These are phyloP conservation scores for Sporothrix globosa DNA, from an alignment of 2,329 filamentous ascomycete species.

Conservation along the genomic window DNA sequence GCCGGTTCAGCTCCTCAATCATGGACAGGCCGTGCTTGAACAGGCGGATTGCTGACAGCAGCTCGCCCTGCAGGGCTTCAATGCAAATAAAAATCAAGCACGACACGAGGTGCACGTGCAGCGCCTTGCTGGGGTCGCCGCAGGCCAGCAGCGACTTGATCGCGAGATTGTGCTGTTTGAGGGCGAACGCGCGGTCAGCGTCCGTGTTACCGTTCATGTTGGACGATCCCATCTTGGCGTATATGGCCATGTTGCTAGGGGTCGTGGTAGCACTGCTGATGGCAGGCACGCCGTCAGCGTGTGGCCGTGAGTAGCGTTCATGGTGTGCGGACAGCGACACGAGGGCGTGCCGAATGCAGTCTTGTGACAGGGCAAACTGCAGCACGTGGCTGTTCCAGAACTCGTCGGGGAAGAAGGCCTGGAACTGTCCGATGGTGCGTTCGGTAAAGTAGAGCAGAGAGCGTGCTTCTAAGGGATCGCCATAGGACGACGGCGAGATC, in stretches of 20 bases:
- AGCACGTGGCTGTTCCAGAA: constrained; percentile 34
- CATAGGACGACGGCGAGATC: constrained; percentile 2
- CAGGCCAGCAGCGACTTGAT: constrained; percentile 24
- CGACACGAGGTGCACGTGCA: constrained; percentile 31
- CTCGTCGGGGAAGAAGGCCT: constrained; percentile 33
- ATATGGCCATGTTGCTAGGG: too few relatives aligned
- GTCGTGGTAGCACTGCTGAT: neutral
- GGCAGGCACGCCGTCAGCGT: neutral
- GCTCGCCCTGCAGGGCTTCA: constrained; percentile 33
- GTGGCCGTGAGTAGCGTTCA: constrained; percentile 23
- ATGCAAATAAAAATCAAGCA: constrained; percentile 35
- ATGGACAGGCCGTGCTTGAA: constrained; percentile 32
- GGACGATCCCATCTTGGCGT: too few relatives aligned
- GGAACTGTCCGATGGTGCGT: constrained; percentile 30
- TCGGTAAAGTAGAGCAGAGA: constrained; percentile 33
- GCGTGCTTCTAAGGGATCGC: constrained; percentile 31
- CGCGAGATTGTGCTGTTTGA: constrained; percentile 31
- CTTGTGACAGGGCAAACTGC: constrained; percentile 31
- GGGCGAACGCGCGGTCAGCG: constrained; percentile 18
- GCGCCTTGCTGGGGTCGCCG: constrained; percentile 12
- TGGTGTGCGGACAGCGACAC: constrained; percentile 34
- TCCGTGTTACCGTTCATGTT: neutral
- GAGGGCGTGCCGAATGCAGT: constrained; percentile 31
- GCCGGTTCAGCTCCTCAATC: constrained; percentile 20
- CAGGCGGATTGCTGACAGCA: constrained; percentile 31